Conservation (phyloP, 2,329 filamentous ascomycete species). For the Claviceps arundinis region DNA sequence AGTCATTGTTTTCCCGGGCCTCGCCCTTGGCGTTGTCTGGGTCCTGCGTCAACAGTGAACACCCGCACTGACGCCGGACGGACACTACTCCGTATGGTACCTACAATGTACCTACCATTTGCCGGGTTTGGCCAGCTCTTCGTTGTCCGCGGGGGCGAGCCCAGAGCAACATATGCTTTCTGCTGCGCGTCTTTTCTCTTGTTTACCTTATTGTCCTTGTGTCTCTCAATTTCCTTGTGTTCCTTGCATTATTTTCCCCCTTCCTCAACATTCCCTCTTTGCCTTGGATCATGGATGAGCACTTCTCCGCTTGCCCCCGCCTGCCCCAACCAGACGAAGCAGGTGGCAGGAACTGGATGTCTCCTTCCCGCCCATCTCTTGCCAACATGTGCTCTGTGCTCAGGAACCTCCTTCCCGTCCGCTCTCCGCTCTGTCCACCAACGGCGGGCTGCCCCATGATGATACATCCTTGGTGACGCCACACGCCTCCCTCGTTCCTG, state of each 20-base stretch:
- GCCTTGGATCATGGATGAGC: neutral
- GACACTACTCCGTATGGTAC: neutral
- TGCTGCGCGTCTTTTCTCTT: no score
- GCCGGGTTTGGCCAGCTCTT: no score
- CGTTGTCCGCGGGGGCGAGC: no score
- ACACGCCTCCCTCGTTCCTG: slow-evolving; percentile 18
- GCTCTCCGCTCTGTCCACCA: neutral
- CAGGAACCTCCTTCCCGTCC: neutral
- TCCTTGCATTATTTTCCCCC: no score
- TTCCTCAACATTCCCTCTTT: neutral
- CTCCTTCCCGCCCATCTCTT: neutral
- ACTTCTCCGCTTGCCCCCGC: neutral
- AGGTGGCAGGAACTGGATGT: neutral
- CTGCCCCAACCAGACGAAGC: neutral
- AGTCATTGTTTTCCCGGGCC: neutral
- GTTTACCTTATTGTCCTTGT: no score
- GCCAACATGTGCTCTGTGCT: neutral
- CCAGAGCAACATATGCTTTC: no score
- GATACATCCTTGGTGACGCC: neutral
- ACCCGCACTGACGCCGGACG: neutral
- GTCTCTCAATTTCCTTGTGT: no score
- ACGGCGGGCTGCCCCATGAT: neutral
- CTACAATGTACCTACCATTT: no score
- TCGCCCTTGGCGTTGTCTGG: no score
- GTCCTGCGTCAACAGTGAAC: neutral